A percentile compares a stretch with the other conserved stretches of the same genome.
Evolutionary conservation across 805 yeast species (phyloP).

Genomic region (Yamadazyma laniorum): DNA sequence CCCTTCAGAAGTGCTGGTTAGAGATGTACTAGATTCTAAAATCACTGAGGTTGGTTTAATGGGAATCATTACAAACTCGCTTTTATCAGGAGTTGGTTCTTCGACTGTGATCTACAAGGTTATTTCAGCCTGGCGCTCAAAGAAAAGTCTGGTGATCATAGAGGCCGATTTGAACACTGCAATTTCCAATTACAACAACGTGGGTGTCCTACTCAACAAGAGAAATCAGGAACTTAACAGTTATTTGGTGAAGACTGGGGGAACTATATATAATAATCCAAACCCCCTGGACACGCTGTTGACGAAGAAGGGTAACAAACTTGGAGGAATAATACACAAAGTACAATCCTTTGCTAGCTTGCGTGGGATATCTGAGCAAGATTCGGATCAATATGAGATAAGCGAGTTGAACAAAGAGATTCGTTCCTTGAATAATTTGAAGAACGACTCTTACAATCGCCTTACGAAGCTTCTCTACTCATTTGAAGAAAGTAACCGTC

Average conservation of each 20-base stretch:
- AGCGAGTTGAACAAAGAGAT: constrained; percentile 40
- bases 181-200: constrained; percentile 42
- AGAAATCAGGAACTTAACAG: constrained; percentile 32
- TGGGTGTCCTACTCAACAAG: constrained; percentile 32
- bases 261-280: constrained; percentile 25
- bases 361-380: constrained; percentile 16
- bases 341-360: constrained; percentile 43
- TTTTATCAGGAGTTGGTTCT: constrained; percentile 53
- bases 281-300: not conserved
- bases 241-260: constrained; percentile 19
- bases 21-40: constrained; percentile 38
- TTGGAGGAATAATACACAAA: constrained; percentile 34
- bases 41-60: constrained; percentile 46
- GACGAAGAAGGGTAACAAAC: constrained; percentile 15
- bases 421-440: constrained; percentile 23
- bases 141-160: constrained; percentile 15
- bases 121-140: not conserved
- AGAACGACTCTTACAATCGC: constrained; percentile 4
- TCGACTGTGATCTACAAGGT: constrained; percentile 42
- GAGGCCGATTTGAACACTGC: constrained; percentile 32
- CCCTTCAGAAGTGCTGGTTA: constrained; percentile 6
- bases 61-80: constrained; percentile 51
- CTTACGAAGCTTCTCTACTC: constrained; percentile 1
- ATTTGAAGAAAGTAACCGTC: not conserved
- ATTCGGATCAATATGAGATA: constrained; percentile 19